These are phyloP conservation scores for Trichoderma oligosporum DNA, from an alignment of 2,329 filamentous ascomycete genomes.

Conservation along the genomic window DNA sequence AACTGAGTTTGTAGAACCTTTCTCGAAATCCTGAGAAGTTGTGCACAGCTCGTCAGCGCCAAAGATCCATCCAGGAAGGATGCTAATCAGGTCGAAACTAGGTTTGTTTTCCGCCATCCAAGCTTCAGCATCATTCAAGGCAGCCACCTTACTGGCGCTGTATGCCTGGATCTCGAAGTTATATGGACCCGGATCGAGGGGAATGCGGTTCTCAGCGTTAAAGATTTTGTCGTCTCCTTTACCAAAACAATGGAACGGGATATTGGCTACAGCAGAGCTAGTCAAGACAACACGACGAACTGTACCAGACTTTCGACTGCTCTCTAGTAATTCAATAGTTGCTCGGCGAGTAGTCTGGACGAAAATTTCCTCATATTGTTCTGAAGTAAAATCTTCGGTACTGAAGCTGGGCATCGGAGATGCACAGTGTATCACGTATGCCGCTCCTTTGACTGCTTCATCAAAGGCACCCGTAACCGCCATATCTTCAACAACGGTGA, in stretches of 20 bases:
- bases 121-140: conserved; percentile 3
- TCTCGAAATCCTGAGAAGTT: neutral
- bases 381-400: neutral
- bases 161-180: neutral
- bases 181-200: neutral
- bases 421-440: conserved; percentile 3
- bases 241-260: neutral
- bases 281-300: neutral
- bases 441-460: conserved; percentile 8
- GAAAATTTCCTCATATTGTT: neutral
- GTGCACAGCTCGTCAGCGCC: neutral
- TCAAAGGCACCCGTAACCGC: neutral
- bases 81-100: conserved; percentile 2
- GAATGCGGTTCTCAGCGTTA: neutral
- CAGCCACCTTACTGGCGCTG: neutral
- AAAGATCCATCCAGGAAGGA: conserved; percentile 1
- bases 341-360: neutral
- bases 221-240: conserved; percentile 3
- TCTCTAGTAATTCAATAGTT: neutral
- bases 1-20: neutral
- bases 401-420: neutral
- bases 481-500: neutral
- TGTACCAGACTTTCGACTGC: neutral
- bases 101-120: neutral
- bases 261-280: neutral